A percentile compares a stretch with the other conserved stretches of the same genome.
Conservation (phyloP, 345 rosid genomes). For the Litchi chinensis region DNA sequence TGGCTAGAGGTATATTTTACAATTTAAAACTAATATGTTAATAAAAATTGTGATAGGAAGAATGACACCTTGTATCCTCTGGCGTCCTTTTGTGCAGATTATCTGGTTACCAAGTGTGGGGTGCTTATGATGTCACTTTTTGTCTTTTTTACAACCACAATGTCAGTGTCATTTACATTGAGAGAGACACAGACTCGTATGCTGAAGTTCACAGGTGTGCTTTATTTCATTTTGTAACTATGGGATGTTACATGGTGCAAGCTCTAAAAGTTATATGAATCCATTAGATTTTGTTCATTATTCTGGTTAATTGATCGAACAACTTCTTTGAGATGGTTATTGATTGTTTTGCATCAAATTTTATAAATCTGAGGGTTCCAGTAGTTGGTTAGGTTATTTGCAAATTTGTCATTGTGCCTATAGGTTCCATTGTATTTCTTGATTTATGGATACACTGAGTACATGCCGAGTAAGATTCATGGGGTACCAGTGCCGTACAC, state of each 20-base stretch:
- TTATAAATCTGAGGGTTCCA: constrained; percentile 15
- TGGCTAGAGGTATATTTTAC: background rate
- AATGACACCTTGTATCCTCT: constrained; percentile 16
- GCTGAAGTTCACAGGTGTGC: constrained; percentile 90
- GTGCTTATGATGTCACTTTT: constrained; percentile 99
- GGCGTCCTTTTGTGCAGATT: constrained; percentile 59
- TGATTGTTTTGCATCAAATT: constrained; percentile 6
- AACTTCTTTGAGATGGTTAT: background rate
- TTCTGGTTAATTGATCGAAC: constrained; percentile 3
- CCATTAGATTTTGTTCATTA: background rate
- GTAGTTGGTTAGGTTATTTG: constrained; percentile 16
- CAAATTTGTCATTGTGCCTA: background rate
- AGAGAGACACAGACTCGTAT: constrained; percentile 99
- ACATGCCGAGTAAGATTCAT: background rate
- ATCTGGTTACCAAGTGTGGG: constrained; percentile 95
- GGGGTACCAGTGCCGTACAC: background rate
- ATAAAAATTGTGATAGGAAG: constrained; percentile 3
- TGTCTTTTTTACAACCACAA: constrained; percentile 96
- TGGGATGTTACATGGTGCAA: constrained; percentile 11
- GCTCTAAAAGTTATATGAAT: constrained; percentile 3
- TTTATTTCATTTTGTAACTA: constrained; percentile 22
- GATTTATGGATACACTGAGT: constrained; percentile 4
- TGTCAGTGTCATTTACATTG: constrained; percentile 98
- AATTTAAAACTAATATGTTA: background rate
- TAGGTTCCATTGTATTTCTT: background rate